Percentiles rank a stretch among this genome's conserved stretches.
phyloP scores from a whole-genome alignment of 73 alveolate genomes.

The Urostyla sp. region DNA sequence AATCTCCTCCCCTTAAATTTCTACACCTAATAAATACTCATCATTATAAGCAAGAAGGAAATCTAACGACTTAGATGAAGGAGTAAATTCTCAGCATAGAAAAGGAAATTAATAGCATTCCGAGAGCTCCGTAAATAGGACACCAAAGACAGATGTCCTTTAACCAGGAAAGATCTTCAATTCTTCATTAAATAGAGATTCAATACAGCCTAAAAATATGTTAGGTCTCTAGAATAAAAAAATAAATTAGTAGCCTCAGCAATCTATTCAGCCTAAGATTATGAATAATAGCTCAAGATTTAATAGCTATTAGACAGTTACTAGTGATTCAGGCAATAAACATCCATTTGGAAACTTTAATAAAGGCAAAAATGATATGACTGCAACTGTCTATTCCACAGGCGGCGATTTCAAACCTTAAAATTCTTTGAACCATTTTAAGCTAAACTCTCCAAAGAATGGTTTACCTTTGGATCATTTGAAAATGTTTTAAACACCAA shows the following conservation, averaged over 20 bases:
- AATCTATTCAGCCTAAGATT: slow-evolving; percentile 24
- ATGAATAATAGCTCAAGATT: slow-evolving; percentile 41
- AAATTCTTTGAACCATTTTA: slow-evolving; percentile 12
- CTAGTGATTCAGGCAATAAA: not conserved
- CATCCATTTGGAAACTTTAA: not conserved
- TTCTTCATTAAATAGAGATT: not conserved
- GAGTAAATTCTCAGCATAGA: slow-evolving; percentile 11
- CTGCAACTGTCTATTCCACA: not conserved
- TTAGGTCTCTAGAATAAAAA: too few species aligned
- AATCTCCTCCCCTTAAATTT: not conserved
- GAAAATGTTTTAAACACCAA: too few species aligned
- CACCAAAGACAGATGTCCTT: slow-evolving; percentile 27
- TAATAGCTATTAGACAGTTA: not conserved
- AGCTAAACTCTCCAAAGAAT: slow-evolving; percentile 24
- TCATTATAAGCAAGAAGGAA: not conserved
- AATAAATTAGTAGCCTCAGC: too few species aligned
- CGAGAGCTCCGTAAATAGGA: slow-evolving; percentile 20
- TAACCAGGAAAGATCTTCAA: slow-evolving; percentile 36
- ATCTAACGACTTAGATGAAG: slow-evolving; percentile 23
- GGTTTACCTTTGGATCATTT: too few species aligned
- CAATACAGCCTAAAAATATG: slow-evolving; percentile 27
- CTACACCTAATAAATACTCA: slow-evolving; percentile 24
- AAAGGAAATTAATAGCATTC: slow-evolving; percentile 15
- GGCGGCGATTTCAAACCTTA: slow-evolving; percentile 1
- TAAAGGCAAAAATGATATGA: not conserved